Evolutionary conservation across 352 stramenopile genomes (phyloP), one percentile per base, ranked within the genome.

Genomic region (Peronospora belbahrii): DNA sequence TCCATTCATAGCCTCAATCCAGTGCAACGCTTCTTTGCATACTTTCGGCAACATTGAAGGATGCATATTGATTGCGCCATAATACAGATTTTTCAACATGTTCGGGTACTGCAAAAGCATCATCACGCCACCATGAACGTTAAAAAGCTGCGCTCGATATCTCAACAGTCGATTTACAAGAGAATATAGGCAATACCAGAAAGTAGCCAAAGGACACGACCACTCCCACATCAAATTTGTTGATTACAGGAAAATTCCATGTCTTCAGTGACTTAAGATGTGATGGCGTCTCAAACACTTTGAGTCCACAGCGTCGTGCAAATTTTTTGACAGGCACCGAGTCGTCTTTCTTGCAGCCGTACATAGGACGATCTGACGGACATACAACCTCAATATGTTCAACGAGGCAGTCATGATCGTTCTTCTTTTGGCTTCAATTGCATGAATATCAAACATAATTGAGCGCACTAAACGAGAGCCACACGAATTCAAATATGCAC

Each of bases 171-270:
- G 1, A 32, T 3, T 31, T 15, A 23, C 14, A 18, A 13, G 1
- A 18, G 13, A 30, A 3, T 36, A 11, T 23, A 15, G 9, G 39
- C 51, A 56, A 27, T 50, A 83, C 74, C 39, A 91, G 43, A 30
- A 89, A 89, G 64, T 92, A 92, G 6, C 83, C 83, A 44, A 95
- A 95, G 2, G 82, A 94, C n/a, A 94, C 83, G 27, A 95, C 83
- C 2, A 95, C 81, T 6, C 80, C 83, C 5, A 95, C 71, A 39
- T 93, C 81, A 51, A 90, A 93, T 0, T 11, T 17, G 3, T 65
- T 46, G 0, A 41, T 52, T 6, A 66, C 65, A 3, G 79, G 70
- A 37, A 83, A 70, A 24, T 70, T 48, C 81, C 78, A 93, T 11
- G 66, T 62, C 59, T 87, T 88, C 11, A 93, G 77, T 32, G 74